phyloP scores from a whole-genome alignment of 2,329 filamentous ascomycete species.

The Didymella sp. region DNA sequence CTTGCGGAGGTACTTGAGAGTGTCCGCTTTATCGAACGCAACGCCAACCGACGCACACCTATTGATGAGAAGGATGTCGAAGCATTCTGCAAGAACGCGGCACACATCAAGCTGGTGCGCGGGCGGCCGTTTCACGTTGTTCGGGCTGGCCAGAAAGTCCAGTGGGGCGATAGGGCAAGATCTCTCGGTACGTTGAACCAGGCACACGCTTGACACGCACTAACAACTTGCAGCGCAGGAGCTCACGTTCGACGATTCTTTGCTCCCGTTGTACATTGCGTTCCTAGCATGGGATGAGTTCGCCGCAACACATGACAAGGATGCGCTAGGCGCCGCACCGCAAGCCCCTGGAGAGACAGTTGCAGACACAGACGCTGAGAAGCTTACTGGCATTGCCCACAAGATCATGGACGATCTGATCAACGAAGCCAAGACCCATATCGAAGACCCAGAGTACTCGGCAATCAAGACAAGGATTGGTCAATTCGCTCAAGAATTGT shows the following conservation, averaged over 20 bases:
- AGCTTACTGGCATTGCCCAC: slow-evolving; percentile 54
- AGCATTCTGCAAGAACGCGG: slow-evolving; percentile 92
- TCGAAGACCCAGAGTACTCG: slow-evolving; percentile 54
- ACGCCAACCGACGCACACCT: slow-evolving; percentile 54
- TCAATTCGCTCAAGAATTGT: slow-evolving; percentile 54
- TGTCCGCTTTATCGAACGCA: slow-evolving; percentile 64
- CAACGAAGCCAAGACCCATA: slow-evolving; percentile 49
- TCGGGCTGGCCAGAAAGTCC: slow-evolving; percentile 51
- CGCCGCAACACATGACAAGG: slow-evolving; percentile 50
- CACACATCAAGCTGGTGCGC: slow-evolving; percentile 87
- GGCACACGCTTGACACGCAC: neutral
- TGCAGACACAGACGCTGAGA: slow-evolving; percentile 45
- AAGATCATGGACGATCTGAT: slow-evolving; percentile 53
- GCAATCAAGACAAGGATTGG: slow-evolving; percentile 46
- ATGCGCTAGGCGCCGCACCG: slow-evolving; percentile 44
- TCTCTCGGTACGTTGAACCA: slow-evolving; percentile 57
- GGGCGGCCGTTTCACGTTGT: slow-evolving; percentile 62
- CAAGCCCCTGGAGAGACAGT: slow-evolving; percentile 48
- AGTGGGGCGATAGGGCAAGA: slow-evolving; percentile 59
- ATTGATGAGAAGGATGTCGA: slow-evolving; percentile 80
- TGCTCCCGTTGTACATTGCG: slow-evolving; percentile 58
- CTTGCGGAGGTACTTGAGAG: slow-evolving; percentile 73
- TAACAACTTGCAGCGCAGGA: slow-evolving; percentile 40
- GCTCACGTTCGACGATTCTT: slow-evolving; percentile 54
- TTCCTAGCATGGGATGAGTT: slow-evolving; percentile 61